phyloP scores from a whole-genome alignment of 2,329 filamentous ascomycete genomes.

The Aspergillus fumigatus region DNA sequence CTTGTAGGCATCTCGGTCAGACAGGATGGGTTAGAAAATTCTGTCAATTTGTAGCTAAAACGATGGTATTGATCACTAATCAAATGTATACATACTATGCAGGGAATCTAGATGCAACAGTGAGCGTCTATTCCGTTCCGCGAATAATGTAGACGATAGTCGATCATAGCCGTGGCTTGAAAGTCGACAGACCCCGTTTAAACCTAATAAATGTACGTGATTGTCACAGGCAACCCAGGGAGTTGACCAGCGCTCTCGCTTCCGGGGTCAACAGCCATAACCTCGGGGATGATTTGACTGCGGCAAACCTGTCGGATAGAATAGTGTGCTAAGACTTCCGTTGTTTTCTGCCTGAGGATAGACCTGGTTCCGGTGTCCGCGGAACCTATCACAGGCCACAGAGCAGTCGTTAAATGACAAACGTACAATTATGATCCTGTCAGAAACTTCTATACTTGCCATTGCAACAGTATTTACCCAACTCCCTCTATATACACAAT shows the following conservation, averaged over 20 bases:
- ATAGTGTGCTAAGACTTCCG: conserved; percentile 15
- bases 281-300: conserved; percentile 18
- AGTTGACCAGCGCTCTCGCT: neutral
- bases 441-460: neutral
- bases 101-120: neutral
- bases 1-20: neutral
- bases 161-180: neutral
- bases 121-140: too few species aligned
- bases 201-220: neutral
- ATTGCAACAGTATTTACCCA: neutral
- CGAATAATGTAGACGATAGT: too few species aligned
- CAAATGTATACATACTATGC: neutral
- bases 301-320: conserved; percentile 18
- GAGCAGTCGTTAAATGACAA: neutral
- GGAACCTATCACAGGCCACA: neutral
- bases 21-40: neutral
- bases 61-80: too few species aligned
- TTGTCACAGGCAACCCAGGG: neutral
- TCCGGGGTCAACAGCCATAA: neutral
- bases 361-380: neutral
- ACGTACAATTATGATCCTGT: neutral
- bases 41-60: neutral
- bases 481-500: neutral
- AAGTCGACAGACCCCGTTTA: neutral
- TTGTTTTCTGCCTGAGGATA: neutral